These are phyloP conservation scores for Parietaria judaica DNA, from an alignment of 306 rosid species.

Conservation along the genomic window DNA sequence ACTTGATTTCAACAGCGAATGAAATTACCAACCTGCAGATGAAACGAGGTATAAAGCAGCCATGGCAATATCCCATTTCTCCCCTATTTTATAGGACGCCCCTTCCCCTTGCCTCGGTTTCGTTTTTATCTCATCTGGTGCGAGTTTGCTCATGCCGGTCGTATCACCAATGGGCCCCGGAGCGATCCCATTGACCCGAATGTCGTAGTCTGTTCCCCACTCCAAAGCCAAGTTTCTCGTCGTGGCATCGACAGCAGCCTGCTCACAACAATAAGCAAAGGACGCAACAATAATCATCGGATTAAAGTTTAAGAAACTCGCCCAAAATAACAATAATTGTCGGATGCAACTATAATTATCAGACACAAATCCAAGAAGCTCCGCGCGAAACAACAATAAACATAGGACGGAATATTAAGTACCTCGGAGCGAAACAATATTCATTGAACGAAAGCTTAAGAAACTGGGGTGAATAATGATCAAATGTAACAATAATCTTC, in stretches of 20 bases:
- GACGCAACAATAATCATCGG: too few relatives aligned
- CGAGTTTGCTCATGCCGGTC: conserved; percentile 81
- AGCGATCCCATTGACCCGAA: conserved; percentile 88
- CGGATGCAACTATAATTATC: too few relatives aligned
- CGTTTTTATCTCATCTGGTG: conserved; percentile 54
- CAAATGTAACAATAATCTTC: too few relatives aligned
- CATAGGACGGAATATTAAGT: too few relatives aligned
- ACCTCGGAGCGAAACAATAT: too few relatives aligned
- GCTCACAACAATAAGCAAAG: conserved; percentile 13
- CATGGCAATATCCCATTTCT: conserved; percentile 97
- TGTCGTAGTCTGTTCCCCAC: conserved; percentile 92
- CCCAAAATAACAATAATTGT: too few relatives aligned
- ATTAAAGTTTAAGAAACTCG: too few relatives aligned
- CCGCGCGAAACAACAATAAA: too few relatives aligned
- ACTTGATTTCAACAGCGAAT: too few relatives aligned
- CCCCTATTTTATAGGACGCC: conserved; percentile 72
- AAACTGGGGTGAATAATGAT: too few relatives aligned
- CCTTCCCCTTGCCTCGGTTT: conserved; percentile 30
- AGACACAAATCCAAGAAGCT: neutral
- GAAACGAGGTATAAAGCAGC: conserved; percentile 76
- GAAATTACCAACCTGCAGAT: conserved; percentile 61
- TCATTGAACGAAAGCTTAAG: too few relatives aligned
- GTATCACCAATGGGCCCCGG: conserved; percentile 91
- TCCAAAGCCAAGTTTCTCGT: conserved; percentile 92
- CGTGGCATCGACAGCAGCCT: conserved; percentile 96